A percentile compares a stretch with the other conserved stretches of the same genome.
Conservation (phyloP, 495 filamentous ascomycete species). For the Cercophora newfieldiana region DNA sequence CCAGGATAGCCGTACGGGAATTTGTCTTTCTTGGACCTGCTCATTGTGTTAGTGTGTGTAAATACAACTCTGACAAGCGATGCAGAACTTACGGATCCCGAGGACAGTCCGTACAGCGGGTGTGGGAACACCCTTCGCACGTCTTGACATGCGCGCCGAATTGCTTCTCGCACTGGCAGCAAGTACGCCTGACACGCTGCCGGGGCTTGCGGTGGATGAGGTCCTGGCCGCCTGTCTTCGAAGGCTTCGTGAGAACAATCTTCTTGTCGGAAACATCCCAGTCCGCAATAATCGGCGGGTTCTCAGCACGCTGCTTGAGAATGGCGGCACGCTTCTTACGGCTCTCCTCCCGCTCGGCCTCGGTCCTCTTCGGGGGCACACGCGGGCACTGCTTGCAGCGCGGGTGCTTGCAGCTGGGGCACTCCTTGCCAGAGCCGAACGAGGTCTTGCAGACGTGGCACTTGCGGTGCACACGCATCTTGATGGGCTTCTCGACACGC, state of each 20-base stretch:
- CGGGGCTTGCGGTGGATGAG: slow-evolving; percentile 63
- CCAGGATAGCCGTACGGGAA: slow-evolving; percentile 78
- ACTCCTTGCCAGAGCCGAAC: slow-evolving; percentile 64
- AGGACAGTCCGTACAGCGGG: slow-evolving; percentile 79
- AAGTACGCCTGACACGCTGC: slow-evolving; percentile 72
- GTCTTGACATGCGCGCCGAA: slow-evolving; percentile 52
- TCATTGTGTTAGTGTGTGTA: slow-evolving; percentile 29
- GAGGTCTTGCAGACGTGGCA: slow-evolving; percentile 74
- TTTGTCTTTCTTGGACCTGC: slow-evolving; percentile 67
- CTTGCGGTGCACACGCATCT: slow-evolving; percentile 83
- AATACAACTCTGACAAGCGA: slow-evolving; percentile 11
- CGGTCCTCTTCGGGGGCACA: slow-evolving; percentile 58
- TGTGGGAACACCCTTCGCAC: slow-evolving; percentile 71
- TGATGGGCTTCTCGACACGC: slow-evolving; percentile 84
- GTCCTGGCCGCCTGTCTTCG: slow-evolving; percentile 68
- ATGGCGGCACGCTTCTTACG: slow-evolving; percentile 45
- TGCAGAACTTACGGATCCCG: slow-evolving; percentile 68
- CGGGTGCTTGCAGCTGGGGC: slow-evolving; percentile 68
- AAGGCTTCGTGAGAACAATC: slow-evolving; percentile 58
- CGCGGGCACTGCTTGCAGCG: slow-evolving; percentile 82
- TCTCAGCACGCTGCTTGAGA: slow-evolving; percentile 51
- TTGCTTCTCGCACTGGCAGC: slow-evolving; percentile 69
- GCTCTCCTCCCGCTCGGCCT: slow-evolving; percentile 51
- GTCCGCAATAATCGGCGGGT: slow-evolving; percentile 47
- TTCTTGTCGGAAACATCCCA: slow-evolving; percentile 45